These are phyloP conservation scores for Claviceps pazoutovae DNA, from an alignment of 2,329 filamentous ascomycete genomes.

Conservation along the genomic window DNA sequence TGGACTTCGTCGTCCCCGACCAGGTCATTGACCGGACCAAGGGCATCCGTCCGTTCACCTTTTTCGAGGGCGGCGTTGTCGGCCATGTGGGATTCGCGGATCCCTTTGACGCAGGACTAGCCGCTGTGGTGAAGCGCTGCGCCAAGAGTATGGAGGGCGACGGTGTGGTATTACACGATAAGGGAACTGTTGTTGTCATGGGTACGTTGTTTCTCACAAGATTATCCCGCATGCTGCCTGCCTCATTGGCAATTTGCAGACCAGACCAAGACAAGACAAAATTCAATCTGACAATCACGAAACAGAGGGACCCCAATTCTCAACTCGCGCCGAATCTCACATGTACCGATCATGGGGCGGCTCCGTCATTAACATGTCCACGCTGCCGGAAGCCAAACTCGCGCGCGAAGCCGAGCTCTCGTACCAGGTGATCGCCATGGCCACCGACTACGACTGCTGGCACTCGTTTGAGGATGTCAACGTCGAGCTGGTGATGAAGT, in stretches of 20 bases:
- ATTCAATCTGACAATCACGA: not conserved
- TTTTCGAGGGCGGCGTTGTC: slow-evolving; percentile 85
- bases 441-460: slow-evolving; percentile 99
- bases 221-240: not conserved
- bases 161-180: slow-evolving; percentile 69
- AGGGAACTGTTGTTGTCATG: slow-evolving; percentile 84
- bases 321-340: slow-evolving; percentile 85
- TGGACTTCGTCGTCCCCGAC: slow-evolving; percentile 93
- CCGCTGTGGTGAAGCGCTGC: slow-evolving; percentile 63
- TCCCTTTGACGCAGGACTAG: slow-evolving; percentile 73
- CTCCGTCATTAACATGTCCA: slow-evolving; percentile 96
- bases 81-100: slow-evolving; percentile 93
- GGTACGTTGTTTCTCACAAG: slow-evolving; percentile 33
- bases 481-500: slow-evolving; percentile 91
- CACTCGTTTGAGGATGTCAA: slow-evolving; percentile 70
- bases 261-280: not conserved
- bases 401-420: slow-evolving; percentile 91
- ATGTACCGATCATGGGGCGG: slow-evolving; percentile 93
- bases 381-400: slow-evolving; percentile 87
- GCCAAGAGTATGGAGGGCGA: slow-evolving; percentile 67
- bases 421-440: slow-evolving; percentile 99
- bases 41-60: slow-evolving; percentile 85
- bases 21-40: slow-evolving; percentile 97
- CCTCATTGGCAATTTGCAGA: too few relatives aligned
- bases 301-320: slow-evolving; percentile 92